Evolutionary conservation across 495 filamentous ascomycete genomes (phyloP), one percentile per base, ranked within the genome.

Genomic region (Penicillium argentinense): DNA sequence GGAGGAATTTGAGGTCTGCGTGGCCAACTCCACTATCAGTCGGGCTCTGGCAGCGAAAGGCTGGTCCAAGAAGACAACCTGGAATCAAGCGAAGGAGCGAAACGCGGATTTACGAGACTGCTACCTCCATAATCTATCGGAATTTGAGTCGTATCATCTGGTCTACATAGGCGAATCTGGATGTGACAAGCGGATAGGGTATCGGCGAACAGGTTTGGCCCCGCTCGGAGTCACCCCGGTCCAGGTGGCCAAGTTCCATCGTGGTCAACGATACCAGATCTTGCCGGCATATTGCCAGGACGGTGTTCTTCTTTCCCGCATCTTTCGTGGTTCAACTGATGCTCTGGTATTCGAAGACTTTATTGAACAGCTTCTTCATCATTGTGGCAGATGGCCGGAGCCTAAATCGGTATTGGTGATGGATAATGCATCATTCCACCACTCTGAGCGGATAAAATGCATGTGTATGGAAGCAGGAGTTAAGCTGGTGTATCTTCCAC

Each of bases 261-360:
- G n/a, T n/a, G n/a, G n/a, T n/a, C n/a, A n/a, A n/a, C 21, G 29
- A 1, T 47, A 40, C 30, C 36, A 47, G 4, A 32, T 47, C n/a
- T n/a, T n/a, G n/a, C n/a, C n/a, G n/a, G n/a, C 63, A 17, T 75
- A 73, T 59, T 53, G 55, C 29, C 53, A 70, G 43, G 64, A 72
- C 43, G 61, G 73, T 17, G 57, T 73, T 28, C 22, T 70, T 39
- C 30, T 68, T 3, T 53, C 56, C 28, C 49, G 50, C n/a, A 54
- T 75, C 1, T 75, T 68, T 43, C 29, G 59, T 32, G 68, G 72
- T 28, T 64, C 56, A 22, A 74, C 61, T 38, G 63, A 72, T 57
- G 58, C 59, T 24, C 42, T 43, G 7, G 21, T 72, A 25, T 75
- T 75, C 51, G 52, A 72, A 40, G 57, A 63, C 39, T 75, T 70